Base-by-base conservation (phyloP, 2,329 filamentous ascomycete genomes). In the Hymenoscyphus albidus region DNA sequence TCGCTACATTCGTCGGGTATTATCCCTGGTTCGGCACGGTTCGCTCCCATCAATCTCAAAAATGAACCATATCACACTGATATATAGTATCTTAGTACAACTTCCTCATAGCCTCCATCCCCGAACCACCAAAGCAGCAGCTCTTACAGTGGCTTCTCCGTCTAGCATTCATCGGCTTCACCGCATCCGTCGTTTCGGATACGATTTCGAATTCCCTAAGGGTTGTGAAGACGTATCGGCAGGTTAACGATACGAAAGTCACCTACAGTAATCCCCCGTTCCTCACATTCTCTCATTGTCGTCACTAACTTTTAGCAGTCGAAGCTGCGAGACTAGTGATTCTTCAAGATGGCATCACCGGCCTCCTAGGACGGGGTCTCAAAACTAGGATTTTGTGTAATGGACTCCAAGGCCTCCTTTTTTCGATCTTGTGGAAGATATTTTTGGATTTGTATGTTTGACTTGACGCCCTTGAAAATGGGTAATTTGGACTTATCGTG, bases 11-110 rank as follows among this genome's bases (percentile, higher is more conserved):
- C 64, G 80, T 80, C 1, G 80, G 80, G 2, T 78, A 82, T 59
- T 82, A 82, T 51, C 80, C 80, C 3, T 82, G 80, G 80, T 82
- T 82, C 64, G 80, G 79, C 10, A 82, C 80, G 0, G 80, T 80
- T 69, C 59, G 74, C 61, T n/a, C 7, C 1, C 16, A 40, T 35
- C 0, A 13, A 2, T n/a, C 5, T 3, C 12, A 0, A 14, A 31
- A 58, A 44, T 16, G 1, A 14, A 40, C 16, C 39, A 5, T 3
- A 13, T 40, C 10, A 6, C 3, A 10, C 3, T 40, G 10, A 40
- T 40, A 40, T 3, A 51, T 51, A 27, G 3, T 18, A 5, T 3
- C 10, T 13, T 55, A 81, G 78, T 81, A 82, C 67, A 82, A 82
- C 61, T 77, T 75, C 51, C 68, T 82, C 16, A 72, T 75, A 0